Conservation (phyloP, 2,329 filamentous ascomycete genomes). For the Aspergillus pseudoviridinutans region DNA sequence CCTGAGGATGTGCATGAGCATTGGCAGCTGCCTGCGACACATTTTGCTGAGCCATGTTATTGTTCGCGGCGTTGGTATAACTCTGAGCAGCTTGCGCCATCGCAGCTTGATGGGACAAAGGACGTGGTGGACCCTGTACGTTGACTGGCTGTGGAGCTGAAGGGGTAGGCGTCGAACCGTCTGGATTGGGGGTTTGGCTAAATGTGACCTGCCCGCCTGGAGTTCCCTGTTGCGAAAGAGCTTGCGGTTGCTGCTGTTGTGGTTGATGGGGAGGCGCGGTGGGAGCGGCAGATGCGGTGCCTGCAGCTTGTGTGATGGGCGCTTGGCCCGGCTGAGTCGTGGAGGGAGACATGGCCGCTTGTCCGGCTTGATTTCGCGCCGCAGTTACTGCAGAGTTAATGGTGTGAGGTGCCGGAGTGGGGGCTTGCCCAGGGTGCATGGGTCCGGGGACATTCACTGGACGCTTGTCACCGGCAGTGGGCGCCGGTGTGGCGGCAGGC, state of each 20-base stretch:
- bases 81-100: slow-evolving; percentile 43
- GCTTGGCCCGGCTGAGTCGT: slow-evolving; percentile 31
- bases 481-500: slow-evolving; percentile 8
- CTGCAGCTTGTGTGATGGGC: slow-evolving; percentile 26
- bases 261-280: slow-evolving; percentile 17
- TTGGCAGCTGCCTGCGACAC: slow-evolving; percentile 29
- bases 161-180: slow-evolving; percentile 30
- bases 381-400: slow-evolving; percentile 48
- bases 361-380: slow-evolving; percentile 38
- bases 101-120: slow-evolving; percentile 44
- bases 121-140: slow-evolving; percentile 37
- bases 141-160: slow-evolving; percentile 27
- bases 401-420: slow-evolving; percentile 42
- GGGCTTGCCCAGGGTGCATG: slow-evolving; percentile 31
- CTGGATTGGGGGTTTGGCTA: slow-evolving; percentile 27
- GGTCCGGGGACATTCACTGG: slow-evolving; percentile 23
- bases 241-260: slow-evolving; percentile 22
- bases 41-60: slow-evolving; percentile 18
- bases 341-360: slow-evolving; percentile 35
- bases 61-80: slow-evolving; percentile 32
- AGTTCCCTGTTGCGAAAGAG: slow-evolving; percentile 27
- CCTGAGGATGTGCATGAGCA: slow-evolving; percentile 39
- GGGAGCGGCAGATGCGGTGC: slow-evolving; percentile 20
- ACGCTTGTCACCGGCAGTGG: slow-evolving; percentile 13
- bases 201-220: slow-evolving; percentile 27